A percentile compares a stretch with the other conserved stretches of the same genome.
phyloP scores from a whole-genome alignment of 78 protist species.

The Guillardia theta region DNA sequence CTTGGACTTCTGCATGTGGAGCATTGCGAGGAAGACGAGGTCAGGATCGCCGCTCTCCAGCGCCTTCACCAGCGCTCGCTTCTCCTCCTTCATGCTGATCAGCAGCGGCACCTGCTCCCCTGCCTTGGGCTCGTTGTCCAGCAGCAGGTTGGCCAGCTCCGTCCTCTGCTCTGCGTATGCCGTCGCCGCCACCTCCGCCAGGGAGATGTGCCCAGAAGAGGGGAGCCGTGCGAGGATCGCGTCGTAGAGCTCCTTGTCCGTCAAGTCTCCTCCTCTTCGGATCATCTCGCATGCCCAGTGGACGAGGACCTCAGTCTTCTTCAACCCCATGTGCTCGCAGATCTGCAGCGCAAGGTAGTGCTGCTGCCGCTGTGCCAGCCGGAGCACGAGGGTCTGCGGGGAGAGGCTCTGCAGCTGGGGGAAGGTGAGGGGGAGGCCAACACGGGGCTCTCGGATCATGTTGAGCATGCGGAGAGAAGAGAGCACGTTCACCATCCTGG shows the following conservation, averaged over 20 bases:
- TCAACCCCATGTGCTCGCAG: slow-evolving; percentile 49
- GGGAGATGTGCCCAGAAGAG: not conserved
- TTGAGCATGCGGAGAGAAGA: slow-evolving; percentile 42
- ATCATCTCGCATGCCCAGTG: slow-evolving; percentile 69
- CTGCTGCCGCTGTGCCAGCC: slow-evolving; percentile 67
- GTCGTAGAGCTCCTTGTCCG: not conserved
- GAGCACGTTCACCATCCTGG: not conserved
- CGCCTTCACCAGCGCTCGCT: slow-evolving; percentile 79
- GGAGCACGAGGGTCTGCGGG: slow-evolving; percentile 61
- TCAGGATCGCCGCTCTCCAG: slow-evolving; percentile 37
- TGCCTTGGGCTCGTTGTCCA: slow-evolving; percentile 84
- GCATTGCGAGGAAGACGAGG: not conserved
- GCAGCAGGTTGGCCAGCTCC: slow-evolving; percentile 26
- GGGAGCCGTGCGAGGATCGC: not conserved
- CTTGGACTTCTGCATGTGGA: not conserved
- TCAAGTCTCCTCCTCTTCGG: not conserved
- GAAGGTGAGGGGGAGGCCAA: slow-evolving; percentile 85
- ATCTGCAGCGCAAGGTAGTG: slow-evolving; percentile 83
- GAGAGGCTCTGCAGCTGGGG: slow-evolving; percentile 67
- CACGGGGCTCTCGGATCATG: slow-evolving; percentile 43
- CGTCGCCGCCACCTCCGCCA: not conserved
- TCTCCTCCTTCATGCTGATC: slow-evolving; percentile 66
- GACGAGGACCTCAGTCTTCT: slow-evolving; percentile 39
- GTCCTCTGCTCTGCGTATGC: not conserved
- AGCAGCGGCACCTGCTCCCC: slow-evolving; percentile 87